Percentiles rank a stretch among this genome's conserved stretches.
Evolutionary conservation across 495 filamentous ascomycete genomes (phyloP).

Genomic region (Neurospora tetraspora): DNA sequence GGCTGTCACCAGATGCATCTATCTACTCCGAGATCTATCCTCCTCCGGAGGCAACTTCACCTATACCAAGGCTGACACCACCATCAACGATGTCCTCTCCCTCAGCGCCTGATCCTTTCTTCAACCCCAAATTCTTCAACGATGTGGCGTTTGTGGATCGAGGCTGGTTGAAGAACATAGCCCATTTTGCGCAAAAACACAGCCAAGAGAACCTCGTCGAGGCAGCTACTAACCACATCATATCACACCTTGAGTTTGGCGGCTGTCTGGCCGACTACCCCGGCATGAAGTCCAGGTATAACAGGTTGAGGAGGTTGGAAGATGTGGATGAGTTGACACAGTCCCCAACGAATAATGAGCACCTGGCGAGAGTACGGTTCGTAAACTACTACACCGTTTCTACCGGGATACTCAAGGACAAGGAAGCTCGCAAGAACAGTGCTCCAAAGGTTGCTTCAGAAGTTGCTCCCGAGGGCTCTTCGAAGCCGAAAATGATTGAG

Average conservation of each 20-base stretch:
- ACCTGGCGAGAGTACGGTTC: conserved; percentile 50
- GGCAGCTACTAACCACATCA: conserved; percentile 62
- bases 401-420: conserved; percentile 51
- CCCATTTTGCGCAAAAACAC: conserved; percentile 77
- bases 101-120: conserved; percentile 45
- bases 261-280: conserved; percentile 67
- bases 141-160: conserved; percentile 56
- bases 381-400: conserved; percentile 87
- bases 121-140: conserved; percentile 63
- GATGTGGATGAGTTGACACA: conserved; percentile 41
- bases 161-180: conserved; percentile 52
- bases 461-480: not conserved
- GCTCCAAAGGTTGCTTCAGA: not conserved
- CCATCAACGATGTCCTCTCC: conserved; percentile 10
- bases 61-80: conserved; percentile 6
- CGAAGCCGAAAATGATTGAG: not conserved
- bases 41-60: conserved; percentile 17
- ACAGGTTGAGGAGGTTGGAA: conserved; percentile 56
- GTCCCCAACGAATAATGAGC: not conserved
- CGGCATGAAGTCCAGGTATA: conserved; percentile 60
- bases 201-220: conserved; percentile 50
- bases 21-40: conserved; percentile 25
- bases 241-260: conserved; percentile 76
- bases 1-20: conserved; percentile 25
- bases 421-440: conserved; percentile 1